Evolutionary conservation across 2,329 filamentous ascomycete genomes (phyloP), one percentile per base, ranked within the genome.

Genomic region (Clarireedia paspali): DNA sequence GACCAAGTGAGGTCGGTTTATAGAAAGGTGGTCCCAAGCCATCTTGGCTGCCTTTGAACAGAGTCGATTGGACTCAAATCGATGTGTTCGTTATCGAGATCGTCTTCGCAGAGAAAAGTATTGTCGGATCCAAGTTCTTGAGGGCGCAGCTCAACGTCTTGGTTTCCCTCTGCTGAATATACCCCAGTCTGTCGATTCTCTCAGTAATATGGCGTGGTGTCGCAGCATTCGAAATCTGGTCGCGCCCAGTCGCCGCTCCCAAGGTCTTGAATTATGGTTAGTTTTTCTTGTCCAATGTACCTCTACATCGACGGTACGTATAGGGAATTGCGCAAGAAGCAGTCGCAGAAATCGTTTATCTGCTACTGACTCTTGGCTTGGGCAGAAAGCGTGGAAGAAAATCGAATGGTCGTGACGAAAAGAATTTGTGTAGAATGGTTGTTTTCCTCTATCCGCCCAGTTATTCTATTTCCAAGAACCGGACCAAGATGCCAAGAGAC

Each of bases 1-100:
- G 63, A 95, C 94, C 89, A 97, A 74, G 78, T 99, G 94, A 67
- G 94, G 89, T 78, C 87, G 88, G 74, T 95, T 96, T 75, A 97
- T 85, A 59, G 85, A 84, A 53, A 92, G 79, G 64, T 91, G 87
- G 48, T 86, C 80, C 88, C 88, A 91, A 60, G 84, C 85, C 87
- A 91, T 91, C 61, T 64, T 69, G 44, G 50, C 53, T 55, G 48
- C 46, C 48, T 56, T 34, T 12, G 12, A 39, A 20, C 23, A 30
- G 7, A 42, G 38, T 24, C 27, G 47, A 55, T 55, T 38, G 14
- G 34, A 38, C 27, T 20, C 23, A 23, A 51, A 52, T 51, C 27
- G 27, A 55, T 46, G 51, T 20, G 44, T 24, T 48, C 47, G 36
- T 47, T 44, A 42, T 23, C 24, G 50, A 27, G 27, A 48, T 45